Conservation (phyloP, 345 rosid species). For the Salix arbutifolia region DNA sequence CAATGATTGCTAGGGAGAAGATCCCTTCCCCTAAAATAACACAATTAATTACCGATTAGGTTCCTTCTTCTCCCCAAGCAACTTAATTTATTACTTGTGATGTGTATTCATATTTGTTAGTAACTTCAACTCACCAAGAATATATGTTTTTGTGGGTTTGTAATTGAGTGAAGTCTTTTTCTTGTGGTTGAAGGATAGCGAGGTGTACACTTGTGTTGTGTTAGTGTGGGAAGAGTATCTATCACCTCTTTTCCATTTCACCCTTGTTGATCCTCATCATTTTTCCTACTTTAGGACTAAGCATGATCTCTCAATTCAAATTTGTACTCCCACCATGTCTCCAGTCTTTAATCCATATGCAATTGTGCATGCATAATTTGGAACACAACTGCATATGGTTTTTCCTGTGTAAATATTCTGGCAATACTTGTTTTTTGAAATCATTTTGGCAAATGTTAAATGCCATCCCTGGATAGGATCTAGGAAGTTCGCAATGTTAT, state of each 20-base stretch:
- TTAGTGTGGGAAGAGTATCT: neutral
- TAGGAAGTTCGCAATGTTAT: neutral
- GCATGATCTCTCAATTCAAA: neutral
- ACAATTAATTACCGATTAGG: neutral
- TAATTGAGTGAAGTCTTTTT: too few species aligned
- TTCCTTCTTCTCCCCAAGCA: too few species aligned
- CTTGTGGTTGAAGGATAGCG: too few species aligned
- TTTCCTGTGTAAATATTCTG: neutral
- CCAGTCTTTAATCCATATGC: neutral
- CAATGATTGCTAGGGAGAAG: neutral
- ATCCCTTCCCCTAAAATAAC: neutral
- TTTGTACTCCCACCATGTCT: neutral
- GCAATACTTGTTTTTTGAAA: neutral
- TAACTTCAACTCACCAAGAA: neutral
- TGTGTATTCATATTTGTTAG: neutral
- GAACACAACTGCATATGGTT: neutral
- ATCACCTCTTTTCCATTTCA: neutral
- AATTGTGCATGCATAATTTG: neutral
- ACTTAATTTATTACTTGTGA: neutral
- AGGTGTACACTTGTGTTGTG: too few species aligned
- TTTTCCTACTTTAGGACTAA: neutral
- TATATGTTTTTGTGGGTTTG: neutral
- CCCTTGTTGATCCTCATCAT: neutral
- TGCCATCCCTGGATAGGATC: neutral
- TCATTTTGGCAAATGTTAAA: neutral